Evolutionary conservation across 2,329 filamentous ascomycete genomes (phyloP).

Genomic region (Parastagonospora avenae): DNA sequence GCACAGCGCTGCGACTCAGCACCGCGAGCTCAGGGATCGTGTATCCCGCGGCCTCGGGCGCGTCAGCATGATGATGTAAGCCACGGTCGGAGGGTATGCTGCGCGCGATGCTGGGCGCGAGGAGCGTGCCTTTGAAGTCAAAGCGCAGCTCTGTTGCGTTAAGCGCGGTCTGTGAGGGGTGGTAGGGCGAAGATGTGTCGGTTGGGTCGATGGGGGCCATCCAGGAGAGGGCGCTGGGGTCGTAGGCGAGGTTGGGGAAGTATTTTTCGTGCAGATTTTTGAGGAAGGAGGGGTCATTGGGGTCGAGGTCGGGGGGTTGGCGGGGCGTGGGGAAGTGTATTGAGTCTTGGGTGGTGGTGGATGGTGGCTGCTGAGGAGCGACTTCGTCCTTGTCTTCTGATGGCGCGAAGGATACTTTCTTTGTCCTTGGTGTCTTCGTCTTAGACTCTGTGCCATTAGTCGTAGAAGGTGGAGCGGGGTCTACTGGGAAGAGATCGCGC

Average conservation of each 20-base stretch:
- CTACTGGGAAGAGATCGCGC: slow-evolving; percentile 35
- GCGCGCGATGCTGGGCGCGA: slow-evolving; percentile 77
- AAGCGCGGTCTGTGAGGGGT: slow-evolving; percentile 74
- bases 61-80: slow-evolving; percentile 90
- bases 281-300: slow-evolving; percentile 81
- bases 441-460: slow-evolving; percentile 19
- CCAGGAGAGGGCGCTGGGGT: slow-evolving; percentile 87
- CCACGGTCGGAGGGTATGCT: slow-evolving; percentile 77
- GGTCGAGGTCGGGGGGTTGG: slow-evolving; percentile 76
- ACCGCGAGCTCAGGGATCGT: slow-evolving; percentile 85
- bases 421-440: slow-evolving; percentile 15
- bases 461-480: slow-evolving; percentile 5
- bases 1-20: slow-evolving; percentile 78
- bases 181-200: slow-evolving; percentile 75
- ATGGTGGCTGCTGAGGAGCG: slow-evolving; percentile 2
- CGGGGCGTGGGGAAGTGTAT: slow-evolving; percentile 66
- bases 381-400: slow-evolving; percentile 15
- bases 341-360: slow-evolving; percentile 16
- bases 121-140: slow-evolving; percentile 79
- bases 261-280: slow-evolving; percentile 86
- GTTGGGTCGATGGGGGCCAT: slow-evolving; percentile 72
- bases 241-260: slow-evolving; percentile 84
- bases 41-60: slow-evolving; percentile 92
- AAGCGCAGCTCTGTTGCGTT: slow-evolving; percentile 81
- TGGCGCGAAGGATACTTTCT: slow-evolving; percentile 44